Base-by-base conservation (phyloP, 2,329 filamentous ascomycete genomes). In the Sporothrix curviconia region DNA sequence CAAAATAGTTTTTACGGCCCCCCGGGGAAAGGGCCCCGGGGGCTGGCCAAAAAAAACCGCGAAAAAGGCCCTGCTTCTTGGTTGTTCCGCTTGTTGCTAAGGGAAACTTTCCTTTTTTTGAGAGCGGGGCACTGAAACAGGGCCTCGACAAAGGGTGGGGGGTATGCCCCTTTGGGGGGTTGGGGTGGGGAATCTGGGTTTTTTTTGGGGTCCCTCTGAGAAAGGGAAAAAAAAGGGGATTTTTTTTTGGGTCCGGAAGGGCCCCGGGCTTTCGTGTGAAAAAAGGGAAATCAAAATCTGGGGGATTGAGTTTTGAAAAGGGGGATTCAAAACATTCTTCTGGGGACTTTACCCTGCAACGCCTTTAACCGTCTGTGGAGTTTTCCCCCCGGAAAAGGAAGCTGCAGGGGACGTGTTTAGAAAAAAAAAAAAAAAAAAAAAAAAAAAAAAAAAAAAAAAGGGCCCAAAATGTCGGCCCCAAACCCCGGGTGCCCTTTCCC, bases 71-170 rank as follows among this genome's bases (percentile, higher is more conserved):
- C 77, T 73, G 12, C 72, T 77, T 55, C 78, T 79, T 6, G 64
- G 63, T 11, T n/a, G n/a, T 64, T 66, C 58, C 72, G 77, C 61
- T 76, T 79, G 12, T 77, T 77, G 56, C 79, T 80, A 57, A 81
- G 78, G 62, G 82, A 87, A 17, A 72, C 68, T 9, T 83, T 76
- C 67, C n/a, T n/a, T 89, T 90, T 64, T 96, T 91, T 14, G 78
- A 71, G 17, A 85, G 69, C 1, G 80, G n/a, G 80, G 66, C 79
- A 86, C 55, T 81, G 79, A 67, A 96, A 96, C 3, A 97, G 74
- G 1, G 83, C 81, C 66, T 96, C 90, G 64, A 90, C 89, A 43
- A 96, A 84, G 59, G 82, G n/a, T n/a, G n/a, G n/a, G n/a, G n/a
- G n/a, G n/a, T n/a, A n/a, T n/a, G n/a, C n/a, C n/a, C n/a, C n/a